phyloP scores from a whole-genome alignment of 495 filamentous ascomycete genomes.

The Hypoxylon perforatum region DNA sequence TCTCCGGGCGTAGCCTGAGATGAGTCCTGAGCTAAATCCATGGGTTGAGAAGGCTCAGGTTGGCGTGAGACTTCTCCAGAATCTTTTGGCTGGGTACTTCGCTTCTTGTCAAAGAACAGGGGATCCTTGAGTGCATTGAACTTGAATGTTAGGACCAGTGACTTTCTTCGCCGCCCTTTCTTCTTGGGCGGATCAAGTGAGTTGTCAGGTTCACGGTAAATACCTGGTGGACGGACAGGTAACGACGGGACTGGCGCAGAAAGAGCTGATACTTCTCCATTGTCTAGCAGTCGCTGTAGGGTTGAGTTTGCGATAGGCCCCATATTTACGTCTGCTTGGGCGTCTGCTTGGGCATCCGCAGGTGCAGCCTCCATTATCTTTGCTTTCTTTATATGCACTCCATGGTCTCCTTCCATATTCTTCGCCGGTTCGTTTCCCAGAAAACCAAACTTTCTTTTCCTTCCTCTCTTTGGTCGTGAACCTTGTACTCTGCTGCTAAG shows the following conservation, averaged over 20 bases:
- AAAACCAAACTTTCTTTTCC: constrained; percentile 20
- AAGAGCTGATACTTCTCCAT: background rate
- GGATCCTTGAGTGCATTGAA: constrained; percentile 45
- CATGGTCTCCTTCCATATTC: background rate
- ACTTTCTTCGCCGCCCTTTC: constrained; percentile 46
- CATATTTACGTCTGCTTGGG: background rate
- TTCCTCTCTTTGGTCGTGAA: constrained; percentile 7
- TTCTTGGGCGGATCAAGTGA: constrained; percentile 38
- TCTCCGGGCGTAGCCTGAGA: background rate
- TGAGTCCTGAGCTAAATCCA: background rate
- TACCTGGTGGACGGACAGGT: constrained; percentile 32
- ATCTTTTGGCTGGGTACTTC: background rate
- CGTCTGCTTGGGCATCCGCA: background rate
- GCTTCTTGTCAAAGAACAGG: constrained; percentile 21
- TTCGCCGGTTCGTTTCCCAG: background rate
- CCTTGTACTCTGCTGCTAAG: constrained; percentile 4
- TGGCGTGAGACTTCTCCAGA: background rate
- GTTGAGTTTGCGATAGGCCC: background rate
- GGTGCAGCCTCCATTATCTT: constrained; percentile 8
- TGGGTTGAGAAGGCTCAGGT: background rate
- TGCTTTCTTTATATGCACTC: constrained; percentile 20
- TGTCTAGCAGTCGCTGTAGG: background rate
- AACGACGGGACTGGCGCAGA: background rate
- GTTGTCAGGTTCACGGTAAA: constrained; percentile 43
- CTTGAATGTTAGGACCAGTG: constrained; percentile 51